These are phyloP conservation scores for Neopestalotiopsis sp. DNA, from an alignment of 2,329 filamentous ascomycete species.

Conservation along the genomic window DNA sequence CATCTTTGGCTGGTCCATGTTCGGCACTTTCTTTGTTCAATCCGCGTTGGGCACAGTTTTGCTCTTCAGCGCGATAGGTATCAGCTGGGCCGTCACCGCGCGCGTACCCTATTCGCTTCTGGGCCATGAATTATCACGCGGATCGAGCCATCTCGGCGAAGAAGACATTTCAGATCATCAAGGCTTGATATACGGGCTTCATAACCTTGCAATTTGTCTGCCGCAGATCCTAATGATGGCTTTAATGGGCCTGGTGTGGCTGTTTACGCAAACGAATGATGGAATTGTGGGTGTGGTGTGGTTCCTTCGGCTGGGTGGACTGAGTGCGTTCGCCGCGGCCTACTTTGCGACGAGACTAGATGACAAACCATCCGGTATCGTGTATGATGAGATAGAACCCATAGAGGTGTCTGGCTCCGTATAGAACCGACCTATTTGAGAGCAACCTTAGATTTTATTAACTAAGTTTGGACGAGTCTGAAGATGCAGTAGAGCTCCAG, in stretches of 20 bases:
- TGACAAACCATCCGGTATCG: background rate
- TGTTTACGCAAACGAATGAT: background rate
- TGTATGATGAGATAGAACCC: background rate
- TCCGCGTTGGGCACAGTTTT: background rate
- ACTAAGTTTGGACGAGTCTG: too few species aligned
- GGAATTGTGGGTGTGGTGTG: background rate
- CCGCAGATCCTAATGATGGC: constrained; percentile 9
- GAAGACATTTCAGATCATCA: background rate
- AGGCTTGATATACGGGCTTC: background rate
- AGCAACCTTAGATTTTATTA: too few species aligned
- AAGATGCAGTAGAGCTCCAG: too few species aligned
- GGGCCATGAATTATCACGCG: background rate
- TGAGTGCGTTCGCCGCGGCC: background rate
- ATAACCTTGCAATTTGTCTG: constrained; percentile 9
- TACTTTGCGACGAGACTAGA: constrained; percentile 5
- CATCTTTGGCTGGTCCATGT: background rate
- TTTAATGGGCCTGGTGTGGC: constrained; percentile 3
- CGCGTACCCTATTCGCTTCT: constrained; percentile 1
- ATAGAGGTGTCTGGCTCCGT: too few species aligned
- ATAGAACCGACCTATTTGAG: too few species aligned
- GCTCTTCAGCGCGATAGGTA: constrained; percentile 3
- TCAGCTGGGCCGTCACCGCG: constrained; percentile 3
- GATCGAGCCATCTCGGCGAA: background rate
- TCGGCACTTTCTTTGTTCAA: constrained; percentile 6
- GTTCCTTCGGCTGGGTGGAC: constrained; percentile 9